phyloP scores from a whole-genome alignment of 2,329 filamentous ascomycete species.

The Trematosphaeria pertusa region DNA sequence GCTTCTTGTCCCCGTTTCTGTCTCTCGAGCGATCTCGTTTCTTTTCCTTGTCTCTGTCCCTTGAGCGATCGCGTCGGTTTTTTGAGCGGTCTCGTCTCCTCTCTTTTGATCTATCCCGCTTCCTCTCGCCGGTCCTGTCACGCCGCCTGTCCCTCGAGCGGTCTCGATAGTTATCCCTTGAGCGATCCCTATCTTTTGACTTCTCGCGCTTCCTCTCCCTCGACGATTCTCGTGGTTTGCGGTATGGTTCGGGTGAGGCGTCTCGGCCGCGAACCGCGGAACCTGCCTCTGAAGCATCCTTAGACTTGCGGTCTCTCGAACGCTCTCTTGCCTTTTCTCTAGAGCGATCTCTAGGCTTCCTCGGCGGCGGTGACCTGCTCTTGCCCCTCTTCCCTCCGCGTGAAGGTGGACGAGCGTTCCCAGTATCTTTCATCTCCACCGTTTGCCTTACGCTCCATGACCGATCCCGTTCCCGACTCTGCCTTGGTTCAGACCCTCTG shows the following conservation, averaged over 20 bases:
- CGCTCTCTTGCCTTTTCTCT: conserved; percentile 16
- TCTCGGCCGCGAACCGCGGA: conserved; percentile 17
- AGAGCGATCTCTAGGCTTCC: neutral
- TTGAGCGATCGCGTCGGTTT: conserved; percentile 14
- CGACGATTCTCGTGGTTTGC: conserved; percentile 27
- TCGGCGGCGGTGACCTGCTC: neutral
- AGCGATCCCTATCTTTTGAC: conserved; percentile 19
- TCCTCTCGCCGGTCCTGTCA: conserved; percentile 8
- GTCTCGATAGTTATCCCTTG: conserved; percentile 21
- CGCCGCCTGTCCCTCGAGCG: conserved; percentile 18
- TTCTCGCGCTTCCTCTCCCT: conserved; percentile 15
- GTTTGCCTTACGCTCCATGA: neutral
- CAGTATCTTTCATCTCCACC: neutral
- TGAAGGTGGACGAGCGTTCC: neutral
- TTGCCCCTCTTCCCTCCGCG: neutral
- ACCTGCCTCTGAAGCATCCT: conserved; percentile 19
- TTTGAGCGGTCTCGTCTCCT: conserved; percentile 19
- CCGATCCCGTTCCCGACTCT: conserved; percentile 2
- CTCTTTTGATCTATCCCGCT: conserved; percentile 24
- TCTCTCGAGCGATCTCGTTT: conserved; percentile 24
- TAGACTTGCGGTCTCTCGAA: conserved; percentile 21
- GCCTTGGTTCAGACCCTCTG: conserved; percentile 20
- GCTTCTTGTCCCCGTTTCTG: conserved; percentile 2
- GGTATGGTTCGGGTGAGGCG: conserved; percentile 38
- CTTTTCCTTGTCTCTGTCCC: conserved; percentile 18